Base-by-base conservation (phyloP, 345 rosid genomes). In the Mallotus nudiflorus region DNA sequence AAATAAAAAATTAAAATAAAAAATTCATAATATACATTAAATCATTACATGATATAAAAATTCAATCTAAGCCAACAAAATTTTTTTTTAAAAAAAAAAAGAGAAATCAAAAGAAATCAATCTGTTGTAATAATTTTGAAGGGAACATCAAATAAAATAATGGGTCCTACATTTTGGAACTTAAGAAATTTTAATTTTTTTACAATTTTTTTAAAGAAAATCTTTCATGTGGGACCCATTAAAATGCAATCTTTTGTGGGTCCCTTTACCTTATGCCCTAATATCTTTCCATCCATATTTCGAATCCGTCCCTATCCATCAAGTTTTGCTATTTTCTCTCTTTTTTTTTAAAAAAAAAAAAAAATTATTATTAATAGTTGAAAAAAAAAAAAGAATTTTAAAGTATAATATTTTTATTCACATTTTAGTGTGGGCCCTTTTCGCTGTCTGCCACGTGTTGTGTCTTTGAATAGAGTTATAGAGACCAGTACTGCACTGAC, bases 121-220 rank as follows among this genome's bases (percentile, higher is more conserved):
- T 61, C 39, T 49, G 44, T 19, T 29, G 68, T 35, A 67, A 67
- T 67, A 19, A 61, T 35, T 18, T 5, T 15, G 45, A 60, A 60
- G 75, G 72, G 28, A 68, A 73, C 81, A 45, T 52, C 31, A 69
- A 73, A 69, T 69, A 65, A 78, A 77, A n/a, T 56, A 56, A 52
- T 44, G 46, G 53, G 2, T 14, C 52, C 27, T 20, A n/a, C n/a
- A n/a, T n/a, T 4, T 0, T 0, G 33, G 73, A 46, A 18, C 19
- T n/a, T 35, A 33, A 3, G 37, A 6, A 33, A 33, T 56, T 22
- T 13, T n/a, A n/a, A n/a, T 15, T 24, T 9, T 11, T 48, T 48
- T 48, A 0, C 19, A 11, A 22, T 24, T 53, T 53, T 22, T 33
- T 33, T 33, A 2, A 33, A 6, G 37, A 13, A 27, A 55, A 55